Base-by-base conservation (phyloP, 331 rosid genomes). In the Quercus phellos region DNA sequence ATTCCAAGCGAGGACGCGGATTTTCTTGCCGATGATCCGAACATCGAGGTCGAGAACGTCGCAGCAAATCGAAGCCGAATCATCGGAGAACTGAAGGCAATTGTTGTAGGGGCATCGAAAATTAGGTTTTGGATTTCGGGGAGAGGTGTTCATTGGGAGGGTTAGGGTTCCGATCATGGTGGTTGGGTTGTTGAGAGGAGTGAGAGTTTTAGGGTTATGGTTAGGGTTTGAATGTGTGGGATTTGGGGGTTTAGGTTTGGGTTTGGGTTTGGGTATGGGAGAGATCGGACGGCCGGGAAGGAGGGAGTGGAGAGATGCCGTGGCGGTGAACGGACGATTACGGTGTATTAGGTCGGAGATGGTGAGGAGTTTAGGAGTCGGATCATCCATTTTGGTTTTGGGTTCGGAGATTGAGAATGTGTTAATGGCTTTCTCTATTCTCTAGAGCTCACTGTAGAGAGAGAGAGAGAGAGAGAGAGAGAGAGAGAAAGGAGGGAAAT, bases 71-170 rank as follows among this genome's bases (percentile, higher is more conserved):
- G 90, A 72, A 75, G 82, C 86, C 21, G 91, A 87, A 42, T 74
- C 82, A 74, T 94, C 97, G 22, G 94, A 83, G 86, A 94, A 92
- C 70, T 80, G 91, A 84, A 94, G 74, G 89, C 99, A 94, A 73
- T 55, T 82, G 63, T 21, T 76, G 83, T 55, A 60, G 22, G 89
- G 75, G 86, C 97, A 90, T 22, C 61, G 63, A 70, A 38, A 55
- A 38, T 30, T 42, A 54, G 80, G 46, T 21, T 72, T 72, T 60
- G 77, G 56, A 72, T 76, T 24, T 73, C 85, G 51, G 11, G 68
- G 22, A 29, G 17, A 1, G 5, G 55, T 19, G 67, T 35, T 70
- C 34, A 43, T 2, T 8, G 97, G 94, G 30, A 89, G 94, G 55
- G 76, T 68, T 78, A 92, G 72, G 77, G 88, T 88, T 83, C 99